Percentiles rank a stretch among this genome's conserved stretches.
These are phyloP conservation scores for Fagopyrum esculentum DNA, from an alignment of 148 eudicot species.

Conservation along the genomic window DNA sequence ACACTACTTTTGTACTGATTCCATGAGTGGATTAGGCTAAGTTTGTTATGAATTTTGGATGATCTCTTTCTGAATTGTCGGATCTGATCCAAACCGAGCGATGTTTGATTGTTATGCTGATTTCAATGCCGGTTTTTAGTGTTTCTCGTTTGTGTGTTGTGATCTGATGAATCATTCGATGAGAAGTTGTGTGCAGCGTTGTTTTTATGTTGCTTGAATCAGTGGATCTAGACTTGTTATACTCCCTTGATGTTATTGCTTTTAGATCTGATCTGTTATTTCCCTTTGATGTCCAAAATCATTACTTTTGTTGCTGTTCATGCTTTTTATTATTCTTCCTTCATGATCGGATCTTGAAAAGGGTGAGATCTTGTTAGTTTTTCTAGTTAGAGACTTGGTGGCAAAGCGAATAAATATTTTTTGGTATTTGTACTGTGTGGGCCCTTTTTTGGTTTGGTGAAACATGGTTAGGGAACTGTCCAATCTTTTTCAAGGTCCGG, in stretches of 20 bases:
- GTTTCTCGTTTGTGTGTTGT: not conserved
- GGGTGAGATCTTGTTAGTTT: conserved; percentile 5
- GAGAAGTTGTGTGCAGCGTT: not conserved
- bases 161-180: not conserved
- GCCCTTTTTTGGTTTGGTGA: conserved; percentile 2
- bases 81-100: not conserved
- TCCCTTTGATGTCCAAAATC: not conserved
- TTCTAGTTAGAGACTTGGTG: not conserved
- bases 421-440: not conserved
- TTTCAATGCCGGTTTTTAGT: not conserved
- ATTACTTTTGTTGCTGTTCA: not conserved
- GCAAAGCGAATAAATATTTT: not conserved
- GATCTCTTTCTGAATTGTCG: not conserved
- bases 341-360: not conserved
- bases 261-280: not conserved
- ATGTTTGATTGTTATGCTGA: not conserved
- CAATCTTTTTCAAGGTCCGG: not conserved
- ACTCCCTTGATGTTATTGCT: not conserved
- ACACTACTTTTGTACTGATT: not conserved
- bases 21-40: not conserved
- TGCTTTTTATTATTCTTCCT: not conserved
- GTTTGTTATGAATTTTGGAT: not conserved
- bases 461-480: not conserved
- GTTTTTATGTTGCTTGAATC: not conserved
- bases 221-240: not conserved